phyloP scores from a whole-genome alignment of 2,329 filamentous ascomycete genomes.

The Alternaria ethzedia region DNA sequence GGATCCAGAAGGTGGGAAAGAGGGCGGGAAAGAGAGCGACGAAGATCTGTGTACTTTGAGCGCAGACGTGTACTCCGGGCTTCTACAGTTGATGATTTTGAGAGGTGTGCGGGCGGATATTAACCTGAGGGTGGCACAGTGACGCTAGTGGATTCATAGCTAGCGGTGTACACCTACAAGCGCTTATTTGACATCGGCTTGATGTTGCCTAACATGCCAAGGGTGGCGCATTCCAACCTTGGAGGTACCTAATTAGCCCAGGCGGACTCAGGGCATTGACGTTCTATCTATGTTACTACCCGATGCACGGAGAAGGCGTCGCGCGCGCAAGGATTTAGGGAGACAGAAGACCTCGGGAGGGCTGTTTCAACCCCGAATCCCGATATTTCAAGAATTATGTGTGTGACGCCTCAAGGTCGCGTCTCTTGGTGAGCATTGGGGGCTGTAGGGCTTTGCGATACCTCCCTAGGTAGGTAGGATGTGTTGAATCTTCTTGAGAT shows the following conservation, averaged over 20 bases:
- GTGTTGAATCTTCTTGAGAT: conserved; percentile 1
- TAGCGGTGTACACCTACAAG: background rate
- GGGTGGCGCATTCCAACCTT: background rate
- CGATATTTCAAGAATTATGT: background rate
- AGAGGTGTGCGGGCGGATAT: conserved; percentile 1
- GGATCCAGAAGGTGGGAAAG: background rate
- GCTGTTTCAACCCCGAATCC: background rate
- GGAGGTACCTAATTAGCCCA: background rate
- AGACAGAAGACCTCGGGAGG: background rate
- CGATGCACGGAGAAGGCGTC: background rate
- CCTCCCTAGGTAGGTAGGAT: background rate
- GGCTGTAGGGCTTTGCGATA: background rate
- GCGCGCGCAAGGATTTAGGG: background rate
- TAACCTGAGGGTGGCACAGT: background rate
- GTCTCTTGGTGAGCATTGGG: background rate
- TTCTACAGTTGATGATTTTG: background rate
- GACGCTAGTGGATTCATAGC: background rate
- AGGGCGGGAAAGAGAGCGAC: background rate
- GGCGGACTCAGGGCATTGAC: background rate
- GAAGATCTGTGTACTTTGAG: background rate
- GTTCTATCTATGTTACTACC: background rate
- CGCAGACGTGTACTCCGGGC: background rate
- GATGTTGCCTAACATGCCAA: background rate
- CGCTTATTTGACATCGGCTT: background rate
- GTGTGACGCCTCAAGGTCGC: background rate